These are phyloP conservation scores for Mortierella sp. DNA, from an alignment of 371 early-diverging fungal genomes.

Conservation along the genomic window DNA sequence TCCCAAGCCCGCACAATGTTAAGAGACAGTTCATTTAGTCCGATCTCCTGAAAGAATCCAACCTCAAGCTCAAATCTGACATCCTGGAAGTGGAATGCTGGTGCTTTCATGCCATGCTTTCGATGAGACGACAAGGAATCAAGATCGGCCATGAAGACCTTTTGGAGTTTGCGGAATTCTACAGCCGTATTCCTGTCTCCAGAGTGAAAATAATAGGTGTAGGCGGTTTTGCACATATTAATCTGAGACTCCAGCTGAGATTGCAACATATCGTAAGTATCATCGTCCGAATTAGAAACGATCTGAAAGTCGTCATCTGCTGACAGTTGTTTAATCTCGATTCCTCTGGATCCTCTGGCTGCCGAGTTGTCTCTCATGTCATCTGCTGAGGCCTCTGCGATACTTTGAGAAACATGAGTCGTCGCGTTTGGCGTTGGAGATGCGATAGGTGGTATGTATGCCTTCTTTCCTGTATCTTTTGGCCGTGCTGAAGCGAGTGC, in stretches of 20 bases:
- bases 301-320: conserved; percentile 52
- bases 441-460: conserved; percentile 17
- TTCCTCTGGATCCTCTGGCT: conserved; percentile 10
- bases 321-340: conserved; percentile 36
- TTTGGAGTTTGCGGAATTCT: conserved; percentile 69
- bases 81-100: conserved; percentile 71
- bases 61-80: conserved; percentile 72
- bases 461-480: not conserved
- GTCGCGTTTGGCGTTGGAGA: conserved; percentile 22
- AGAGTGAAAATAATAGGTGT: conserved; percentile 61
- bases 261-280: conserved; percentile 63
- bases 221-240: conserved; percentile 71
- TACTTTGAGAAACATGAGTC: conserved; percentile 31
- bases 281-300: conserved; percentile 38
- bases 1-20: conserved; percentile 68
- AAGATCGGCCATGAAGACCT: conserved; percentile 69
- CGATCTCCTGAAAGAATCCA: conserved; percentile 65
- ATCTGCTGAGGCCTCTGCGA: conserved; percentile 43
- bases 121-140: conserved; percentile 64
- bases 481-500: conserved; percentile 3
- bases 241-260: conserved; percentile 72
- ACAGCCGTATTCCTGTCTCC: conserved; percentile 59
- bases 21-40: conserved; percentile 76
- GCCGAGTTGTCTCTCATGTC: conserved; percentile 31
- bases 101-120: conserved; percentile 57